phyloP scores from a whole-genome alignment of 352 stramenopile genomes.

The Phytopythium delawarense region DNA sequence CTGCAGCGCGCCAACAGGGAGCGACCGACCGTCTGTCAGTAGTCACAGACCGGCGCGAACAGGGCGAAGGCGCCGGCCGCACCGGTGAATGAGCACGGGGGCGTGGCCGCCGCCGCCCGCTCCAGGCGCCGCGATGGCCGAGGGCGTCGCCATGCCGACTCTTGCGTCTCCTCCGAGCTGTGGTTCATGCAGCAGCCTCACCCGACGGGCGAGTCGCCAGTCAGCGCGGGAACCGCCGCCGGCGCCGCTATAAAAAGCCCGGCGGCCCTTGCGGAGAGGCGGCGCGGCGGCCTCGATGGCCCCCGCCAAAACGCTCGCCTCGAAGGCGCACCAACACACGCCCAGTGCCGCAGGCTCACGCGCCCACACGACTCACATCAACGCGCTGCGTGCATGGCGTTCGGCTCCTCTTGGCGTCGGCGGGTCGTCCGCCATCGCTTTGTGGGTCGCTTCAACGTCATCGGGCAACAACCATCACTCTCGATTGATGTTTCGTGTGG shows the following conservation, averaged over 20 bases:
- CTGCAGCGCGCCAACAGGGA: constrained; percentile 12
- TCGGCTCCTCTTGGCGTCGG: neutral
- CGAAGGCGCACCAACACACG: neutral
- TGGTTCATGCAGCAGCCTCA: neutral
- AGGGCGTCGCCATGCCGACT: constrained; percentile 1
- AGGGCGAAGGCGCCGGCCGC: neutral
- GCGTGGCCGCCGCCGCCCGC: constrained; percentile 16
- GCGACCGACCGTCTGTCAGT: neutral
- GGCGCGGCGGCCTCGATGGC: neutral
- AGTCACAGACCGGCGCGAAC: neutral
- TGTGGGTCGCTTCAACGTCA: neutral
- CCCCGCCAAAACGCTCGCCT: neutral
- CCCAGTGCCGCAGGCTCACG: neutral
- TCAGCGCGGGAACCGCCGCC: neutral
- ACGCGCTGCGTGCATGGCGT: neutral
- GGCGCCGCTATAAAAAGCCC: neutral
- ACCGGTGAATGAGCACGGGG: constrained; percentile 46
- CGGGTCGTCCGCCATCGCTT: too few relatives aligned
- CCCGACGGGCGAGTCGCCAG: neutral
- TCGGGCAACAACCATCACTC: neutral
- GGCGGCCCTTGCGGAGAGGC: neutral
- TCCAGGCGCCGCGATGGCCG: constrained; percentile 4
- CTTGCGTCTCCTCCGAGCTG: neutral
- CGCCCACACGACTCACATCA: too few relatives aligned
- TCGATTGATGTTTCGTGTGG: neutral